Percentiles rank a stretch among this genome's conserved stretches.
phyloP scores from a whole-genome alignment of 345 rosid genomes.

The Salix suchowensis region DNA sequence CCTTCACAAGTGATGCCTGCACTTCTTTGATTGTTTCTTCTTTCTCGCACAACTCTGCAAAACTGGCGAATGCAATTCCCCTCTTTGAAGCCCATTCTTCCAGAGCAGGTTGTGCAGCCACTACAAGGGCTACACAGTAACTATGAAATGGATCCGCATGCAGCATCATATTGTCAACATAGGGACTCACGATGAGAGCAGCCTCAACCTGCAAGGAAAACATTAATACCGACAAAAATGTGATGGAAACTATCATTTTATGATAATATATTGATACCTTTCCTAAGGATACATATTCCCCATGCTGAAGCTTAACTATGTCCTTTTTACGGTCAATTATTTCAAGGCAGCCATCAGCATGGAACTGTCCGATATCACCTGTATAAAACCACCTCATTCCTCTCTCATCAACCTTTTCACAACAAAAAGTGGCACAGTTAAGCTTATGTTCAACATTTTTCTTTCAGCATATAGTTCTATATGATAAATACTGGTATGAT shows the following conservation, averaged over 20 bases:
- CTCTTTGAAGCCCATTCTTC: slow-evolving; percentile 80
- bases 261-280: slow-evolving; percentile 50
- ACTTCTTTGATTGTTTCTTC: slow-evolving; percentile 67
- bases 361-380: slow-evolving; percentile 90
- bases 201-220: slow-evolving; percentile 70
- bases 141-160: slow-evolving; percentile 92
- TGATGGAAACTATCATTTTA: neutral
- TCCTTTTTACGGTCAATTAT: slow-evolving; percentile 94
- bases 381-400: slow-evolving; percentile 98
- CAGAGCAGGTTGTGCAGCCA: slow-evolving; percentile 55
- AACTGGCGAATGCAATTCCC: slow-evolving; percentile 45
- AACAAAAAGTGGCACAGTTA: neutral
- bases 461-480: neutral
- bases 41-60: slow-evolving; percentile 59
- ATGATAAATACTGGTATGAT: neutral
- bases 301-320: slow-evolving; percentile 96
- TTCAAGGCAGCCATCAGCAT: slow-evolving; percentile 95
- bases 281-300: slow-evolving; percentile 96
- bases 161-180: slow-evolving; percentile 79
- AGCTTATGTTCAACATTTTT: neutral
- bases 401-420: slow-evolving; percentile 75
- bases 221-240: slow-evolving; percentile 14
- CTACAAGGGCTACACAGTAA: slow-evolving; percentile 90
- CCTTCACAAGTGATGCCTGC: slow-evolving; percentile 75
- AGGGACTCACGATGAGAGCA: slow-evolving; percentile 63